Base-by-base conservation (phyloP, 2,329 filamentous ascomycete species). In the Ascochyta koolunga region DNA sequence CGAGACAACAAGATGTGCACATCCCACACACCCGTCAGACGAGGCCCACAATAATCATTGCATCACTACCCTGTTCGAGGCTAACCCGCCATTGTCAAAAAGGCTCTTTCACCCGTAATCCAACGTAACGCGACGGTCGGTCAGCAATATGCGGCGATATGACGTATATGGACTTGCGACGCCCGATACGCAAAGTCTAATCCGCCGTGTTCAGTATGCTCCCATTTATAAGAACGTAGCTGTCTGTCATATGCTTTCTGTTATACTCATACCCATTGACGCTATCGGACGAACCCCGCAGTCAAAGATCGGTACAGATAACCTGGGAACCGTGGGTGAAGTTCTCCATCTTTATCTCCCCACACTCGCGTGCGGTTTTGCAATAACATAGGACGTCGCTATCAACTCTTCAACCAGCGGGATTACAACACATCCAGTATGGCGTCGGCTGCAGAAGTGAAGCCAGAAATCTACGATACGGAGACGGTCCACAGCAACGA, bases 381-480 rank as follows among this genome's bases (percentile, higher is more conserved):
- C 27, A 22, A 16, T 13, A 15, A 13, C 11, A 29, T 13, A 29
- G 9, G 5, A 37, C 36, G 16, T 24, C 18, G 22, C 27, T 15
- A 25, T 16, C 18, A 39, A 2, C 24, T 13, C 7, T 13, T 6
- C 21, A 16, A 2, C n/a, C 15, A 25, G 31, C 24, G 4, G 21
- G 24, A 21, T 9, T 16, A 21, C 11, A 6, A 21, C 9, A 6
- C 9, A 5, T 19, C 21, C 39, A 50, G 16, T 40, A 54, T 54
- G 51, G 45, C 51, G 33, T 50, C 51, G 29, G 45, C 51, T 18
- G 46, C 29, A 19, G 45, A 54, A 22, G 42, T 56, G 13, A 50
- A 19, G 32, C 62, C 62, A 11, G 43, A 58, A 6, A 56, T 64
- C 21, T 59, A 66, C 48, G 64, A 64, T 18, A 27, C 60, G n/a